Conservation (phyloP, 179 eudicot species). For the Spergularia azorica region DNA sequence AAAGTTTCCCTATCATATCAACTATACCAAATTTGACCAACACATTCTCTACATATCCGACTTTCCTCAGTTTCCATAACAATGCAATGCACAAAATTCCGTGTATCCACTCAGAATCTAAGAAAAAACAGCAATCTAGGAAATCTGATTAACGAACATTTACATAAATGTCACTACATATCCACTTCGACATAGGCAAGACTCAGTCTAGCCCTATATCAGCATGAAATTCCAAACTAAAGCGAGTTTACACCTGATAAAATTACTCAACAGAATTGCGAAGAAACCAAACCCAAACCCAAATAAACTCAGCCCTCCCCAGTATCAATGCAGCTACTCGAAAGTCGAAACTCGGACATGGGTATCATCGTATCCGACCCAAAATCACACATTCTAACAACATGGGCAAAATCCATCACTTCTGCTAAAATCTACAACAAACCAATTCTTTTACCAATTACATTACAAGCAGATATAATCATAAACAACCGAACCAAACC, state of each 20-base stretch:
- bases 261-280: not conserved
- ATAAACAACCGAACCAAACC: not conserved
- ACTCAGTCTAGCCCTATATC: not conserved
- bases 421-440: not conserved
- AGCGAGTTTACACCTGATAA: not conserved
- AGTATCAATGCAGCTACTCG: not conserved
- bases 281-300: not conserved
- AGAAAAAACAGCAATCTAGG: not conserved
- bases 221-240: not conserved
- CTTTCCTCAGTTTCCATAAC: not conserved
- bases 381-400: not conserved
- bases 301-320: not conserved
- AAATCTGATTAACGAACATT: not conserved
- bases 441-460: not conserved
- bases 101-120: not conserved
- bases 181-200: not conserved
- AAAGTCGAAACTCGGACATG: not conserved
- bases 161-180: not conserved
- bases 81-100: not conserved
- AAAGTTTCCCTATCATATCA: not conserved
- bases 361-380: not conserved
- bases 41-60: not conserved
- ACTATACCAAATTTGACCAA: not conserved
- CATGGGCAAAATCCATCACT: not conserved
- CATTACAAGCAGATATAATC: not conserved